Conservation (phyloP, 2,329 filamentous ascomycete species). For the Pezicula radicicola region DNA sequence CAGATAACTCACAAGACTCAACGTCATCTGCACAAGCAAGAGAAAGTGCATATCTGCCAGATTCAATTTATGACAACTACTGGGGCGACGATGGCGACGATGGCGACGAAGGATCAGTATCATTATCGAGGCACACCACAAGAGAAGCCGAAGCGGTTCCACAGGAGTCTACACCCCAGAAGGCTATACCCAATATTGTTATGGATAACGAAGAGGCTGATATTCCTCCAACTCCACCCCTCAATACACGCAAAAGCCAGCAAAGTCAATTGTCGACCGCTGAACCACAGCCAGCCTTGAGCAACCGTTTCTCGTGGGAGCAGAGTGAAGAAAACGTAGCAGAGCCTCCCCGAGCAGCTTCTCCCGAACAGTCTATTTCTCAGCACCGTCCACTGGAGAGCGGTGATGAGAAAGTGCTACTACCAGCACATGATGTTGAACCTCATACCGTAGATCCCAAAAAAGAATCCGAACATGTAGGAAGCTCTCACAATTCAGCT, state of each 20-base stretch:
- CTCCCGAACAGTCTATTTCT: too few relatives aligned
- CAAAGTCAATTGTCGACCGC: constrained; percentile 7
- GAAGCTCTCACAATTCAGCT: neutral
- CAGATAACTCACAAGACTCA: constrained; percentile 14
- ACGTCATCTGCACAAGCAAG: constrained; percentile 24
- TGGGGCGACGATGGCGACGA: constrained; percentile 50
- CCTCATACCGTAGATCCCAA: neutral
- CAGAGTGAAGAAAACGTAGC: constrained; percentile 16
- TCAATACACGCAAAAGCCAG: constrained; percentile 18
- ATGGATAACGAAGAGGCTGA: neutral
- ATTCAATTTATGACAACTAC: constrained; percentile 63
- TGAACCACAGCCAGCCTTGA: constrained; percentile 11
- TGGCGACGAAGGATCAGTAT: constrained; percentile 25
- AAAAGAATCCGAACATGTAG: neutral
- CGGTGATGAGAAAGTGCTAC: neutral
- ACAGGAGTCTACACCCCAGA: neutral
- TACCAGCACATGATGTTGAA: neutral
- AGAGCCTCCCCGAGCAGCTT: neutral
- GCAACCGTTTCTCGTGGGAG: constrained; percentile 27
- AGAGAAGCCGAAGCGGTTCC: constrained; percentile 2
- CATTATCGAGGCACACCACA: constrained; percentile 3
- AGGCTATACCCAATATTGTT: neutral
- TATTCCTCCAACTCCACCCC: constrained; percentile 14
- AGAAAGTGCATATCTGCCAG: constrained; percentile 62
- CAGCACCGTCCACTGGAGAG: neutral